These are phyloP conservation scores for Tetrahymena elliotti DNA, from an alignment of 73 alveolate species.

Conservation along the genomic window DNA sequence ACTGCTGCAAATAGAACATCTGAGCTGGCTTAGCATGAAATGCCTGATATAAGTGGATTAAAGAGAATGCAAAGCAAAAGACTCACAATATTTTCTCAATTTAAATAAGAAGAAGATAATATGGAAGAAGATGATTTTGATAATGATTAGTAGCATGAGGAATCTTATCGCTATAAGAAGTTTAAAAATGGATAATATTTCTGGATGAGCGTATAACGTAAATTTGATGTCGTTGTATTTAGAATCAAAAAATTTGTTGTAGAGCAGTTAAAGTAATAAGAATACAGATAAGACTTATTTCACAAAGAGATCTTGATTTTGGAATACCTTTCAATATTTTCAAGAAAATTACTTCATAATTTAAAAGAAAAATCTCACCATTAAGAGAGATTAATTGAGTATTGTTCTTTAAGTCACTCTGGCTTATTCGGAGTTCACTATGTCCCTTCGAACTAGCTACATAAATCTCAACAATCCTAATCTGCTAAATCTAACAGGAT, in stretches of 20 bases:
- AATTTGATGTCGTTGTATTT: not conserved
- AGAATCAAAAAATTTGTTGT: not conserved
- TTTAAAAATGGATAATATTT: not conserved
- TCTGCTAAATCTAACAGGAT: not conserved
- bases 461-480: not conserved
- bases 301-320: not conserved
- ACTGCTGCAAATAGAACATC: not conserved
- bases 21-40: not conserved
- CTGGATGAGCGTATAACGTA: not conserved
- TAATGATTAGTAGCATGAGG: not conserved
- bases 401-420: not conserved
- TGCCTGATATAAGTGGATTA: not conserved
- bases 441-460: not conserved
- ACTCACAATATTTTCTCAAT: not conserved
- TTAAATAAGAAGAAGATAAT: not conserved
- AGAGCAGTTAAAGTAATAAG: not conserved
- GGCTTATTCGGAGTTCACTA: not conserved
- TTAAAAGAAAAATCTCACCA: not conserved
- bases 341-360: not conserved
- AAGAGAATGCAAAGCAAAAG: not conserved
- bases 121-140: not conserved
- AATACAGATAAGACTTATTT: not conserved
- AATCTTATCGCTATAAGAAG: not conserved
- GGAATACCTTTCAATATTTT: not conserved
- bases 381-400: not conserved